A percentile compares a stretch with the other conserved stretches of the same genome.
Conservation (phyloP, 805 yeast species). For the Zygotorulaspora chibaensis region DNA sequence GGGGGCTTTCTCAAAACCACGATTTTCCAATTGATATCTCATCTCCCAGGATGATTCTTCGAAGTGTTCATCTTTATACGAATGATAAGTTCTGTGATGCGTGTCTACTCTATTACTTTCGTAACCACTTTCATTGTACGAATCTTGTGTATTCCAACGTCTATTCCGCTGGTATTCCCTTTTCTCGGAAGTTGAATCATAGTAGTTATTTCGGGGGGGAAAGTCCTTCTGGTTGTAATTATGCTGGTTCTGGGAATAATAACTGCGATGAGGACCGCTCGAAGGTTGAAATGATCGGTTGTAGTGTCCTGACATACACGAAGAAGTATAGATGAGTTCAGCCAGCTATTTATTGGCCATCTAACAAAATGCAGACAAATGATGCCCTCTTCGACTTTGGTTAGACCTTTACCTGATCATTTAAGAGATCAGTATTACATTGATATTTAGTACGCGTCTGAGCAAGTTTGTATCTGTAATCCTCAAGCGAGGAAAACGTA, state of each 20-base stretch:
- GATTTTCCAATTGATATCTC: neutral
- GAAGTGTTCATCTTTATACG: neutral
- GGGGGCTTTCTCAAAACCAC: neutral
- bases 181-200: neutral
- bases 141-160: neutral
- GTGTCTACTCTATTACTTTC: conserved; percentile 28
- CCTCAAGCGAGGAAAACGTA: neutral
- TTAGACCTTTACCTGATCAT: too few relatives aligned
- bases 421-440: too few relatives aligned
- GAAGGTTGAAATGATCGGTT: conserved; percentile 21
- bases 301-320: conserved; percentile 23
- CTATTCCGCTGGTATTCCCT: neutral
- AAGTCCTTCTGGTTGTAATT: neutral
- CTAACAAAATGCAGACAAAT: neutral
- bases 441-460: neutral
- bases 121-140: neutral
- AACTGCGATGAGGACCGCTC: conserved; percentile 13
- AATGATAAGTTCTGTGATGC: conserved; percentile 23
- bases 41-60: neutral
- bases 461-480: neutral
- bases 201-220: neutral
- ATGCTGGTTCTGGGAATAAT: conserved; percentile 6
- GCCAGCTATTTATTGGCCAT: neutral
- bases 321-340: conserved; percentile 1
- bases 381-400: neutral